phyloP scores from a whole-genome alignment of 306 rosid genomes.

The Cicer arietinum region DNA sequence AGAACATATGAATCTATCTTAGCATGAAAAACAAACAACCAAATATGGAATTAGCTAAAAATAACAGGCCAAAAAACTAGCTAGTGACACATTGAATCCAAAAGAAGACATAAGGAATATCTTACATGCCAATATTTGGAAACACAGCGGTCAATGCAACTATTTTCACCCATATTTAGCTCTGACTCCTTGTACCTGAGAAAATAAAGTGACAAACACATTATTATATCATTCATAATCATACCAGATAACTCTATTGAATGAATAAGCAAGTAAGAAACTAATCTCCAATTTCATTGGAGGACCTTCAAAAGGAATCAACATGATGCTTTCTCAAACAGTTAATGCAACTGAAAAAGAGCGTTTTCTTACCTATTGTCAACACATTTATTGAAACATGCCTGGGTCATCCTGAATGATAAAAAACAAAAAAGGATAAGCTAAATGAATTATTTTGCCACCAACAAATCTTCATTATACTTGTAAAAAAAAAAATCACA shows the following conservation, averaged over 20 bases:
- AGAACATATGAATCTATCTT: background rate
- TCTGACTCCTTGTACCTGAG: constrained; percentile 95
- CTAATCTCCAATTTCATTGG: constrained; percentile 18
- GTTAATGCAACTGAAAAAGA: constrained; percentile 13
- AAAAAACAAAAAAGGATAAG: constrained; percentile 35
- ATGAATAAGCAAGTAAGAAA: constrained; percentile 24
- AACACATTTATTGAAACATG: constrained; percentile 90
- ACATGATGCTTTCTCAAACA: background rate
- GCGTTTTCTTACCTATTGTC: constrained; percentile 74
- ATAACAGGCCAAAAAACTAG: background rate
- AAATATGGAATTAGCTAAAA: background rate
- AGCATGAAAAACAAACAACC: background rate
- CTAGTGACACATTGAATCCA: constrained; percentile 8
- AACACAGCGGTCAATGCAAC: constrained; percentile 97
- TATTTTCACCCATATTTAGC: constrained; percentile 97
- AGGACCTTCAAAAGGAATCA: constrained; percentile 19
- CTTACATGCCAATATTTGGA: constrained; percentile 99
- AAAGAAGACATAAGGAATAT: constrained; percentile 11
- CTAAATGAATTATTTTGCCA: constrained; percentile 16
- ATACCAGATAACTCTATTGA: constrained; percentile 4
- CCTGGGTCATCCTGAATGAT: constrained; percentile 83
- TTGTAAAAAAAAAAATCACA: background rate
- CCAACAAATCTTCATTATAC: background rate
- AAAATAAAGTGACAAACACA: constrained; percentile 14
- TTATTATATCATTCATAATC: constrained; percentile 16